Base-by-base conservation (phyloP, 1,284 basidiomycete species). In the Paramarasmius palmivorus region DNA sequence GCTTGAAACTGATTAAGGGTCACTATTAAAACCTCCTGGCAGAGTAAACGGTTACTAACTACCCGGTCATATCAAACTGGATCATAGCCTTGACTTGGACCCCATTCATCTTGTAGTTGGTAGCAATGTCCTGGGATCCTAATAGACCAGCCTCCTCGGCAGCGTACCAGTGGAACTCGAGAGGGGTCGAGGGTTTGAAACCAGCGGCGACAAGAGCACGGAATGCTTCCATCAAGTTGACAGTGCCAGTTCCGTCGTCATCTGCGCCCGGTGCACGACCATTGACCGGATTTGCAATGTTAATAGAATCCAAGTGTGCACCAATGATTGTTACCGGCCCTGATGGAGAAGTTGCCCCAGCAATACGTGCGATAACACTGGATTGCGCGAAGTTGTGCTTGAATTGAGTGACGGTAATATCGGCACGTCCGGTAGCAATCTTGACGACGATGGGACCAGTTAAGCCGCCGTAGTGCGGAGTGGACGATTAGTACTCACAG, bases 71-170 rank as follows among this genome's bases (percentile, higher is more conserved):
- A 25, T 56, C 56, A 22, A 57, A 38, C 37, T 56, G 40, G 26
- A 57, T 38, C 48, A 81, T 81, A 2, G 73, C 79, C 49, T 68
- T 66, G 25, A 83, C 75, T 47, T 69, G 64, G 42, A 64, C 65
- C 12, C 68, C 68, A 14, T 65, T 54, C 19, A 66, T 66, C 55
- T 74, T 74, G 63, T 83, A 84, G 10, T 63, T 58, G 54, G 72
- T 70, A 6, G 78, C 81, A 42, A 85, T 70, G 2, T 74, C 81
- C 59, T 81, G 75, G 34, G 71, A 75, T 8, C 82, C 82, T 22
- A 84, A 72, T 5, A 83, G 66, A 10, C 82, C 81, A 22, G 75
- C 75, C 62, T 82, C 79, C 61, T 82, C 79, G 4, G 76, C 79
- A 10, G 73, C 73, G 65, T 75, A 83, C 68, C 72, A 84, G n/a